Percentiles rank a stretch among this genome's conserved stretches.
These are phyloP conservation scores for Fusarium tupiense DNA, from an alignment of 2,329 filamentous ascomycete genomes.

Conservation along the genomic window DNA sequence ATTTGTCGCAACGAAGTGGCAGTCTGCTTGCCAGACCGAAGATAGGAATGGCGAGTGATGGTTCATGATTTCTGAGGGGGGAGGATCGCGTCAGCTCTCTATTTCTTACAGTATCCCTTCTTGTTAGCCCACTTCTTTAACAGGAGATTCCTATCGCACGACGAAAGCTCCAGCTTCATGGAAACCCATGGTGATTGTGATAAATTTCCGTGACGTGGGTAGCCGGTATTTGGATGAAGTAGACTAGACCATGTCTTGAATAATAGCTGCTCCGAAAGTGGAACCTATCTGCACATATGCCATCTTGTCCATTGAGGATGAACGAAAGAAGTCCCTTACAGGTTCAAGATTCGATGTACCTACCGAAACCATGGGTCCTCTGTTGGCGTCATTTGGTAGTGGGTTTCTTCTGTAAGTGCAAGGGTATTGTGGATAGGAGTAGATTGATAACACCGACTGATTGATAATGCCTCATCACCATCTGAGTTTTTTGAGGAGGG, in stretches of 20 bases:
- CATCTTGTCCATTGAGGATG: not conserved
- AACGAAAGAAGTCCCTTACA: constrained; percentile 1
- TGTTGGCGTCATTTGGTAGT: constrained; percentile 27
- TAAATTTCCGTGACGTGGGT: not conserved
- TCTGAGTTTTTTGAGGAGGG: not conserved
- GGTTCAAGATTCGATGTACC: not conserved
- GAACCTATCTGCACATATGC: constrained; percentile 3
- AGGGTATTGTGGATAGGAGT: constrained; percentile 13
- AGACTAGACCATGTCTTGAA: not conserved
- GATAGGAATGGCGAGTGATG: not conserved
- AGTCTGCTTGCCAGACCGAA: not conserved
- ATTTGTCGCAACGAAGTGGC: not conserved
- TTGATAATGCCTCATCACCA: constrained; percentile 41
- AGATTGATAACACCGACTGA: constrained; percentile 41
- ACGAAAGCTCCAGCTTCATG: not conserved
- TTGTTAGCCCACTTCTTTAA: not conserved
- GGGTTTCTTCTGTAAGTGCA: constrained; percentile 24
- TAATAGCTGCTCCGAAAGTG: constrained; percentile 10
- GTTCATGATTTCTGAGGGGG: not conserved
- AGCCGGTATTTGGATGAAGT: not conserved
- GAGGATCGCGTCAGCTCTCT: not conserved
- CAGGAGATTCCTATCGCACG: not conserved
- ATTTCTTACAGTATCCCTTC: not conserved
- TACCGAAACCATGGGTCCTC: constrained; percentile 17
- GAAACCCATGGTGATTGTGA: not conserved